Evolutionary conservation across 306 rosid genomes (phyloP).

Genomic region (Lathyrus aphaca): DNA sequence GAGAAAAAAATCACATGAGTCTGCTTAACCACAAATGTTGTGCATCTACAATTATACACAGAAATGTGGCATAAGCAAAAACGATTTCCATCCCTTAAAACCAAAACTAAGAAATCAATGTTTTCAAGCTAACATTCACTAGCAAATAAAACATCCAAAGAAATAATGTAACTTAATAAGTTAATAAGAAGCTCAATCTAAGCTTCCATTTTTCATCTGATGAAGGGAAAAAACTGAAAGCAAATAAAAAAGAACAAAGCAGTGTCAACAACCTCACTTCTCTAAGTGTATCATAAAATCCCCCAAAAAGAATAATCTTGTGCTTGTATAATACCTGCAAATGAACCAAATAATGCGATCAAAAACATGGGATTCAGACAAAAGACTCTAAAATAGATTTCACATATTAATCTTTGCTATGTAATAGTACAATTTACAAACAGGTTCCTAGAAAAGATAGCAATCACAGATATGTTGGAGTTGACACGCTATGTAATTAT

Average conservation of each 20-base stretch:
- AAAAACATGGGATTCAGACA: conserved; percentile 20
- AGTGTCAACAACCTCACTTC: conserved; percentile 90
- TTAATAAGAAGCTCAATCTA: conserved; percentile 25
- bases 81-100: conserved; percentile 11
- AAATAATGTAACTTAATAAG: conserved; percentile 5
- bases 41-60: conserved; percentile 6
- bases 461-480: no score
- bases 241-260: conserved; percentile 36
- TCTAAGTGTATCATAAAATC: conserved; percentile 96
- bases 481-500: no score
- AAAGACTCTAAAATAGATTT: conserved; percentile 10
- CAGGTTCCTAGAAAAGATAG: no score
- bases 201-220: conserved; percentile 20
- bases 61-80: conserved; percentile 24
- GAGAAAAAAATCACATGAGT: neutral
- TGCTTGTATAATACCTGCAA: conserved; percentile 96
- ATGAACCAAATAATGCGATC: conserved; percentile 34
- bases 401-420: neutral
- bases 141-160: conserved; percentile 23
- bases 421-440: no score
- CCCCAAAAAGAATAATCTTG: conserved; percentile 95
- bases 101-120: conserved; percentile 5
- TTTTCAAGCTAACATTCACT: conserved; percentile 16
- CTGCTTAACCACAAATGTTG: conserved; percentile 1
- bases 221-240: conserved; percentile 12